Percentiles rank a stretch among this genome's conserved stretches.
Conservation (phyloP, 2,329 filamentous ascomycete species). For the Hypoxylon sp. region DNA sequence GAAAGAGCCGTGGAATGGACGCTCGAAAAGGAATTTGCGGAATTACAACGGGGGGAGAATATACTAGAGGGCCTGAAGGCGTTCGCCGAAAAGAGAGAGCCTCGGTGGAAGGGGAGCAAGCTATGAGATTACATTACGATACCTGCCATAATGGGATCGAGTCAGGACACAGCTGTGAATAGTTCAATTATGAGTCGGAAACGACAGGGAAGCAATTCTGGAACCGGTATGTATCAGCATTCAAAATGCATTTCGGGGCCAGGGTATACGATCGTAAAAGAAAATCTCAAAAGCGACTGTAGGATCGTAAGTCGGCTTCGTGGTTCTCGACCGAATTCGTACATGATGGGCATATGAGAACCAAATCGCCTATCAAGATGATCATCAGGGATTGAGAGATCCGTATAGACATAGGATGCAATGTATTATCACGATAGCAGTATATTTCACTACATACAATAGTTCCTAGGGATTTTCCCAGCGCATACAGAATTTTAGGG, state of each 20-base stretch:
- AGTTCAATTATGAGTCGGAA: conserved; percentile 12
- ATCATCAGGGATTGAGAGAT: background rate
- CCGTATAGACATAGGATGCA: background rate
- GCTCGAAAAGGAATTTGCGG: conserved; percentile 52
- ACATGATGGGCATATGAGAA: background rate
- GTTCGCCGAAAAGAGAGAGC: conserved; percentile 52
- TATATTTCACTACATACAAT: background rate
- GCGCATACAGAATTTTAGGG: too few species aligned
- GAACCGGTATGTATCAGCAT: conserved; percentile 4
- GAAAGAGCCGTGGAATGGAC: conserved; percentile 49
- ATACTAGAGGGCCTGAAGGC: conserved; percentile 52
- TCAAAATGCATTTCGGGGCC: background rate
- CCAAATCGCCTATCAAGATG: background rate
- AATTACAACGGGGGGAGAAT: conserved; percentile 52
- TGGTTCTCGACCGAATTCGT: conserved; percentile 8
- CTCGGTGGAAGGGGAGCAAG: conserved; percentile 51
- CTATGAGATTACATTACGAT: conserved; percentile 37
- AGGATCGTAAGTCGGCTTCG: background rate
- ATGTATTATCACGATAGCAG: background rate
- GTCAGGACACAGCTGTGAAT: conserved; percentile 6
- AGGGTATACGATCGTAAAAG: conserved; percentile 1
- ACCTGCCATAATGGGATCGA: background rate
- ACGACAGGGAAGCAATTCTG: background rate
- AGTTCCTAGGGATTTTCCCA: background rate
- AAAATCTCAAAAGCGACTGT: background rate